A percentile compares a stretch with the other conserved stretches of the same genome.
phyloP scores from a whole-genome alignment of 306 rosid species.

The Acacia melanoxylon region DNA sequence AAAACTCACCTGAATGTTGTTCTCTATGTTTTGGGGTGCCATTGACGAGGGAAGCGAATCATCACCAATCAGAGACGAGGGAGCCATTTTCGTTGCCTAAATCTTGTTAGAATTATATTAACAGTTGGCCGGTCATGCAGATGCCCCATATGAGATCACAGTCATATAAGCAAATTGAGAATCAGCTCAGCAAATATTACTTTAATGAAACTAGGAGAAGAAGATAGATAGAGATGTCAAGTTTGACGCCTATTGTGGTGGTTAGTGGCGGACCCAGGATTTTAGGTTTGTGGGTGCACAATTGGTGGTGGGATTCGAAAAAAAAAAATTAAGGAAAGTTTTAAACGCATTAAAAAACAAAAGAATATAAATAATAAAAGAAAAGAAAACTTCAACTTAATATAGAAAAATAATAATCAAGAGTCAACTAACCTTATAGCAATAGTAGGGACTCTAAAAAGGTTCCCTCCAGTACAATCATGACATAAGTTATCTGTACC shows the following conservation, averaged over 20 bases:
- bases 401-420: too few relatives aligned
- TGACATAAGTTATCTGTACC: conserved; percentile 9
- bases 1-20: conserved; percentile 35
- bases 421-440: too few relatives aligned
- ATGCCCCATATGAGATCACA: not conserved
- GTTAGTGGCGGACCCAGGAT: too few relatives aligned
- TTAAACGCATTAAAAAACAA: too few relatives aligned
- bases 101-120: not conserved
- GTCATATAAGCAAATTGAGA: not conserved
- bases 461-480: too few relatives aligned
- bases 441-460: too few relatives aligned
- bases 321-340: too few relatives aligned
- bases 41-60: conserved; percentile 21
- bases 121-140: not conserved
- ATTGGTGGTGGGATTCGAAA: too few relatives aligned
- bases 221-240: not conserved
- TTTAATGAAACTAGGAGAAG: not conserved
- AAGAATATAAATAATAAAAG: too few relatives aligned
- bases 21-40: conserved; percentile 24
- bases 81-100: conserved; percentile 27
- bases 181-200: not conserved
- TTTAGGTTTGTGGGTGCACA: too few relatives aligned
- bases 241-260: not conserved
- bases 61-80: conserved; percentile 23
- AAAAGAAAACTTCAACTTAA: too few relatives aligned